Evolutionary conservation across 129 eudicot genomes (phyloP), one percentile per base, ranked within the genome.

Genomic region (Oenanthe sinensis): DNA sequence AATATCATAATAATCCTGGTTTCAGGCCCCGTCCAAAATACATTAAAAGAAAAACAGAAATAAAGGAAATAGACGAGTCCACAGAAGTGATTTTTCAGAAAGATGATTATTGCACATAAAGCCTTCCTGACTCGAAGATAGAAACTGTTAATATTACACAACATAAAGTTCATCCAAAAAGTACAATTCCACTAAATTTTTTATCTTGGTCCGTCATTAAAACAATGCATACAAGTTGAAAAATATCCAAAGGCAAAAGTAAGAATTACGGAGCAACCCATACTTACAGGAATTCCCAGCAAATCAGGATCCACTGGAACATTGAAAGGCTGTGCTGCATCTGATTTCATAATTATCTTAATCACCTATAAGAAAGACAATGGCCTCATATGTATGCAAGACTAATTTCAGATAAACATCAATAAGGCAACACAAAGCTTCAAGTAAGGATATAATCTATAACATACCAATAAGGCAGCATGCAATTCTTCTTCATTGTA

Each of bases 281-380:
- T 55, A 62, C 92, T 85, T 82, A 91, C 98, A 20, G 98, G 98
- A 84, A 95, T 91, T 71, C 97, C 98, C 30, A 93, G 96, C 92
- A 85, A 89, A 85, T 71, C 30, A 77, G 98, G 96, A 86, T 95
- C 84, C 83, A 95, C 98, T 22, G 98, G 98, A 55, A 22, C 88
- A 79, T 95, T 95, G 81, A 95, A 95, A 68, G 97, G 96, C 79
- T 88, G 92, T 15, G 98, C 96, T 73, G 98, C 98, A 77, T 95
- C 98, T 97, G 88, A 91, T 86, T 95, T 95, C 98, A 95, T 95
- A 72, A 91, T 76, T 85, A 90, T 91, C 83, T 83, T 90, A 58
- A 95, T 82, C 22, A 91, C 97, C 98, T 95, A 14, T 76, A 26
- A 36, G 82, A 7, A 70, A 74, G 24, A 42, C 28, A 76, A 22